Evolutionary conservation across 169 alveolate genomes (phyloP).

Genomic region (Cystoisospora suis): DNA sequence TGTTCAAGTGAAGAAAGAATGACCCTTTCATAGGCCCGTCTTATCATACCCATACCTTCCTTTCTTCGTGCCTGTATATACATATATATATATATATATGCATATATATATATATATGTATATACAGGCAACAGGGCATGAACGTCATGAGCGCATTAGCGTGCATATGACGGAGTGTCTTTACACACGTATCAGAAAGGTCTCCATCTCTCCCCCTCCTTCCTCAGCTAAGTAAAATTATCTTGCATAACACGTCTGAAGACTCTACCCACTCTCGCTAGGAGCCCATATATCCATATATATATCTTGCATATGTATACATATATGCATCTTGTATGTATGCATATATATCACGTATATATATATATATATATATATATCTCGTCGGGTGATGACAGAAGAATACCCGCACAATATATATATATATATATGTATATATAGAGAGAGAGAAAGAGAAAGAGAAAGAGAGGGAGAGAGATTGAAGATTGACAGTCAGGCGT

Average conservation of each 20-base stretch:
- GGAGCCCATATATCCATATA: no score
- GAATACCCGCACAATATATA: no score
- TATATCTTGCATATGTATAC: no score
- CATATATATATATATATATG: constrained; percentile 29
- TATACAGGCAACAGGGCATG: background rate
- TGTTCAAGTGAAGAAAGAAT: background rate
- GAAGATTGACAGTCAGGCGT: background rate
- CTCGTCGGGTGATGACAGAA: no score
- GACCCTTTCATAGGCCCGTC: background rate
- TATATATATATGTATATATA: background rate
- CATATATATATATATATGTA: background rate
- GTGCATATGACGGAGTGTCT: background rate
- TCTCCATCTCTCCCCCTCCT: no score
- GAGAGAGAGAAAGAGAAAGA: background rate
- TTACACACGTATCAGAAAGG: background rate
- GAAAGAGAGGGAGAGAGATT: background rate
- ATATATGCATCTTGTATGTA: no score
- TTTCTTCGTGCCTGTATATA: constrained; percentile 25
- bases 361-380: no score
- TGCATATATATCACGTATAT: no score
- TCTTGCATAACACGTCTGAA: no score
- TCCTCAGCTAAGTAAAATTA: no score
- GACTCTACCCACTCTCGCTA: no score
- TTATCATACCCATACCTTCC: background rate
- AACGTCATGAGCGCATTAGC: background rate